A percentile compares a stretch with the other conserved stretches of the same genome.
phyloP scores from a whole-genome alignment of 257 asterid species.

The Solanum piurae region DNA sequence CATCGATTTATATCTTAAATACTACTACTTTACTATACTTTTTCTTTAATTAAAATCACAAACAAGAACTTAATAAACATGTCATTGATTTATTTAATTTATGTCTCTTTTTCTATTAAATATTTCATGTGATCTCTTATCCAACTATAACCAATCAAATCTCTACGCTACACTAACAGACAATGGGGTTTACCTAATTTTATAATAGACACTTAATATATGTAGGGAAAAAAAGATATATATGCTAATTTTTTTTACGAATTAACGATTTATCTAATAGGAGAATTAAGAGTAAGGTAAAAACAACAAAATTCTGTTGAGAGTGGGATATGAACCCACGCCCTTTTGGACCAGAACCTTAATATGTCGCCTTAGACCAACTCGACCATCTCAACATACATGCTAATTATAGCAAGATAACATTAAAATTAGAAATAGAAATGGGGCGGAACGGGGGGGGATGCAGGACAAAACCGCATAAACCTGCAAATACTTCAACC shows the following conservation, averaged over 20 bases:
- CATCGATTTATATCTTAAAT: too few species aligned
- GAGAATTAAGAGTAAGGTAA: too few species aligned
- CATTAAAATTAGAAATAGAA: conserved; percentile 29
- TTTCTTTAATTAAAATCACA: neutral
- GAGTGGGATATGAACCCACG: conserved; percentile 96
- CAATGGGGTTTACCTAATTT: neutral
- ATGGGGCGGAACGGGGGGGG: too few species aligned
- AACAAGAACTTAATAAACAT: neutral
- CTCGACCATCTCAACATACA: conserved; percentile 94
- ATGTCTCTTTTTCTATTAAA: conserved; percentile 9
- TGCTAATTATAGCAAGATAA: conserved; percentile 97
- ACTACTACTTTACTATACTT: neutral
- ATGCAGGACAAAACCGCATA: too few species aligned
- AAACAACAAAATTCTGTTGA: conserved; percentile 46
- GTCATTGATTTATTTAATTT: conserved; percentile 8
- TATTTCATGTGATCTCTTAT: conserved; percentile 11
- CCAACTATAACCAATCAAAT: too few species aligned
- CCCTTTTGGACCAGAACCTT: conserved; percentile 99
- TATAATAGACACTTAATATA: too few species aligned
- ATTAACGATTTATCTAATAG: too few species aligned
- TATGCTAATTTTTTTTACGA: neutral
- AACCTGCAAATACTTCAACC: too few species aligned
- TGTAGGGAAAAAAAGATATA: neutral
- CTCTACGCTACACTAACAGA: too few species aligned
- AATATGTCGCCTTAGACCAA: conserved; percentile 98